Base-by-base conservation (phyloP, 768 basidiomycete species). In the Amanita inopinata region DNA sequence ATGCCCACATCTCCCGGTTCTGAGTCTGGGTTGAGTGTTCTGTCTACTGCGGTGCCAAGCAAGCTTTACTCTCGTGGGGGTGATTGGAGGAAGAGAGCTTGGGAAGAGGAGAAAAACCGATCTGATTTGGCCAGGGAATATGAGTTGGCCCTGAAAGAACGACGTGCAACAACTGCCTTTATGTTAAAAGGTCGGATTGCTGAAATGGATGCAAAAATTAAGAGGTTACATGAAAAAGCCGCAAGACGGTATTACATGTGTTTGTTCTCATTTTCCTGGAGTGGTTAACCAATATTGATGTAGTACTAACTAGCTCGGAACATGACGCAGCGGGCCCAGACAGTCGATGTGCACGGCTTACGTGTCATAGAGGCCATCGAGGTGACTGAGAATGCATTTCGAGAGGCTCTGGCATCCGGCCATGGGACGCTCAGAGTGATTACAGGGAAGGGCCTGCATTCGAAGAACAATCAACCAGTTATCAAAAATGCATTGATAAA, bases 401-500 rank as follows among this genome's bases (percentile, higher is more conserved):
- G 65, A 5, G 56, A 66, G 4, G 62, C 66, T 3, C 51, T 66
- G 35, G 49, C 49, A 28, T 56, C 58, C 36, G 65, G 61, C 7
- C 49, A 60, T 3, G 49, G 53, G 1, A 53, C 54, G 4, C 52
- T 76, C 25, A 57, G 56, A 6, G 65, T 76, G 2, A 73, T 76
- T 48, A 70, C 72, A 1, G 87, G 87, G 14, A 92, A 88, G 57
- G 93, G 93, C 2, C 58, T 83, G 24, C 93, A 97, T 61, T 90
- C 86, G 2, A 59, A 68, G 4, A 65, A 71, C 3, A 74, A 79
- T 36, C 66, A 74, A 7, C 80, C 88, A 1, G 87, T 87, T 56
- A 65, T 98, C 53, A 91, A 86, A 55, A 81, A 83, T 9, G 83
- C 83, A 1, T 77, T 97, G 28, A 76, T 80, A 50, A 73, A 75